phyloP scores from a whole-genome alignment of 2,329 filamentous ascomycete species.

The Ceratocystis papillata region DNA sequence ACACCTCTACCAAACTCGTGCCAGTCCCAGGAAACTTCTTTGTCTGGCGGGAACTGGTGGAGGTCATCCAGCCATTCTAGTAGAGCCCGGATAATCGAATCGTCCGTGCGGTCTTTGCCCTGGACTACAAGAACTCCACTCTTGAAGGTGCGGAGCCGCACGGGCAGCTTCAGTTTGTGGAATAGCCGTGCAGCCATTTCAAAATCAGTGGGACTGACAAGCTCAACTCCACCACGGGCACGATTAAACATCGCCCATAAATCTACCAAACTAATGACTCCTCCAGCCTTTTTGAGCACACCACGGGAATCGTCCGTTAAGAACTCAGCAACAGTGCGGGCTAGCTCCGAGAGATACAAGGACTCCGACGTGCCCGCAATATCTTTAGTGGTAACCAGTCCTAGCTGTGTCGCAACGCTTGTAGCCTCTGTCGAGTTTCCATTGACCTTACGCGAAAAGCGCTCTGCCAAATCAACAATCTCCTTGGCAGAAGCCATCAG shows the following conservation, averaged over 20 bases:
- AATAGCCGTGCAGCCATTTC: slow-evolving; percentile 80
- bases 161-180: slow-evolving; percentile 75
- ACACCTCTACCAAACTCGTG: slow-evolving; percentile 68
- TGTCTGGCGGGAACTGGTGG: slow-evolving; percentile 52
- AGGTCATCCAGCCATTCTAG: slow-evolving; percentile 67
- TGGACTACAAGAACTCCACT: slow-evolving; percentile 93
- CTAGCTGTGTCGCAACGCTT: slow-evolving; percentile 52
- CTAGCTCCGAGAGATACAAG: slow-evolving; percentile 78
- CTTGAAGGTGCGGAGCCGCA: slow-evolving; percentile 78
- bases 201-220: slow-evolving; percentile 85
- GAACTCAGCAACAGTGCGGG: slow-evolving; percentile 78
- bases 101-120: slow-evolving; percentile 75
- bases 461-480: slow-evolving; percentile 83
- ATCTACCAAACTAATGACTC: slow-evolving; percentile 81
- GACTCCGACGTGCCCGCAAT: slow-evolving; percentile 74
- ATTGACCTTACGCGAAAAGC: slow-evolving; percentile 60
- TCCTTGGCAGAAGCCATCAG: slow-evolving; percentile 97
- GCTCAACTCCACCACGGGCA: slow-evolving; percentile 81
- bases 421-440: slow-evolving; percentile 62
- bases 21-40: slow-evolving; percentile 66
- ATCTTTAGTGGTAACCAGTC: slow-evolving; percentile 87
- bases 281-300: slow-evolving; percentile 66
- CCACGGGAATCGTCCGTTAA: slow-evolving; percentile 74
- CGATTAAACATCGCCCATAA: slow-evolving; percentile 93
- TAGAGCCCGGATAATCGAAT: slow-evolving; percentile 70